These are phyloP conservation scores for Clarireedia paspali DNA, from an alignment of 2,329 filamentous ascomycete genomes.

Conservation along the genomic window DNA sequence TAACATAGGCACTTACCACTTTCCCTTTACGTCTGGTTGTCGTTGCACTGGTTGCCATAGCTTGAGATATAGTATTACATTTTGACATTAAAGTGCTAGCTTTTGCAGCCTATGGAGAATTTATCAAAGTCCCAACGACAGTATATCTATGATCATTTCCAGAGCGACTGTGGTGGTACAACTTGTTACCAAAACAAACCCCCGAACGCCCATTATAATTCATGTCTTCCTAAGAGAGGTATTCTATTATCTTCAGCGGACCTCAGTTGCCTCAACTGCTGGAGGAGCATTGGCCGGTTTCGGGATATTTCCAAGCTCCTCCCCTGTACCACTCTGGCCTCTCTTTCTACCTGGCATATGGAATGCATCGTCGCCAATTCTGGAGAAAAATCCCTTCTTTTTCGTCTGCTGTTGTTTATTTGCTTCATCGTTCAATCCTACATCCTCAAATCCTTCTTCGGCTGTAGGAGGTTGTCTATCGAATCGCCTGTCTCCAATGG, in stretches of 20 bases:
- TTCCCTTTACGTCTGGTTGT: not conserved
- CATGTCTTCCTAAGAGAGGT: not conserved
- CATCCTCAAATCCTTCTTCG: conserved; percentile 83
- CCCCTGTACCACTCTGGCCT: conserved; percentile 60
- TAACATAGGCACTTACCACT: not conserved
- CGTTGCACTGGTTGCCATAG: not conserved
- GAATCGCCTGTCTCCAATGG: conserved; percentile 49
- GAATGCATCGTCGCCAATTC: conserved; percentile 57
- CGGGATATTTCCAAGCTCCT: conserved; percentile 60
- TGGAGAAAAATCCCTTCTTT: conserved; percentile 76
- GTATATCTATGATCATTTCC: conserved; percentile 4
- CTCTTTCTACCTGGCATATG: conserved; percentile 69
- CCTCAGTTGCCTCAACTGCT: conserved; percentile 17
- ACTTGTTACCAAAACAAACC: conserved; percentile 3
- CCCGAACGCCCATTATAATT: conserved; percentile 3
- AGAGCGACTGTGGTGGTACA: conserved; percentile 11
- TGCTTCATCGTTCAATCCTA: conserved; percentile 74
- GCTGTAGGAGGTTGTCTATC: conserved; percentile 55
- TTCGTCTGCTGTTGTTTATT: conserved; percentile 34
- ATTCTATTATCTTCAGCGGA: conserved; percentile 25
- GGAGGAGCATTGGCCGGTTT: conserved; percentile 16
- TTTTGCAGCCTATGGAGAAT: not conserved
- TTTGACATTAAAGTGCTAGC: conserved; percentile 16
- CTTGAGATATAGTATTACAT: not conserved
- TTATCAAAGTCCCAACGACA: conserved; percentile 4